These are phyloP conservation scores for Microbotryum intermedium DNA, from an alignment of 1,284 basidiomycete genomes.

Conservation along the genomic window DNA sequence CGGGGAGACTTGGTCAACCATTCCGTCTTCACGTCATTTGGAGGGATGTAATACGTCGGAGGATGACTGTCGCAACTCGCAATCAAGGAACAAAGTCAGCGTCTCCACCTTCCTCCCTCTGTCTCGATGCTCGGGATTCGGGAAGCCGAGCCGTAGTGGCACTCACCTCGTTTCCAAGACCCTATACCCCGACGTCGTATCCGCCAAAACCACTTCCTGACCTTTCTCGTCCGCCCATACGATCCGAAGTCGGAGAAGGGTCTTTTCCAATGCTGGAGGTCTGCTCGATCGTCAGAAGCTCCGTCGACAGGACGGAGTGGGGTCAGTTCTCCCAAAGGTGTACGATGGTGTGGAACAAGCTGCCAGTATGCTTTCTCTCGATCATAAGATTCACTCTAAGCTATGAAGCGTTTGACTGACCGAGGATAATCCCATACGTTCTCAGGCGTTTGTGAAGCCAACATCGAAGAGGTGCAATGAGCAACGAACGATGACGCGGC, in stretches of 20 bases:
- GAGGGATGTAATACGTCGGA: slow-evolving; percentile 40
- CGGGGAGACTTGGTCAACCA: slow-evolving; percentile 28
- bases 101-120: background rate
- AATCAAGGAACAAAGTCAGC: background rate
- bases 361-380: background rate
- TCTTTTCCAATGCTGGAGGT: slow-evolving; percentile 37
- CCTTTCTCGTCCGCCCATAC: slow-evolving; percentile 32
- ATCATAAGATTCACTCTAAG: background rate
- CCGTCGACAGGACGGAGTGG: background rate
- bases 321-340: no score
- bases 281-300: background rate
- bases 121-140: background rate
- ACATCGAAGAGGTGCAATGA: no score
- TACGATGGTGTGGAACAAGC: no score
- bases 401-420: background rate
- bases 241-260: slow-evolving; percentile 33
- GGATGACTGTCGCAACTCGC: slow-evolving; percentile 33
- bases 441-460: slow-evolving; percentile 19
- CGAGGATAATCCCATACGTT: slow-evolving; percentile 40
- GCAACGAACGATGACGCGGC: no score
- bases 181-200: slow-evolving; percentile 35
- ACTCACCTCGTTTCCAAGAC: slow-evolving; percentile 39
- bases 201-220: slow-evolving; percentile 33
- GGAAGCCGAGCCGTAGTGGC: background rate
- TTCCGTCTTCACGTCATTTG: slow-evolving; percentile 25